phyloP scores from a whole-genome alignment of 1,284 basidiomycete species.

The Polyporus tsugae region DNA sequence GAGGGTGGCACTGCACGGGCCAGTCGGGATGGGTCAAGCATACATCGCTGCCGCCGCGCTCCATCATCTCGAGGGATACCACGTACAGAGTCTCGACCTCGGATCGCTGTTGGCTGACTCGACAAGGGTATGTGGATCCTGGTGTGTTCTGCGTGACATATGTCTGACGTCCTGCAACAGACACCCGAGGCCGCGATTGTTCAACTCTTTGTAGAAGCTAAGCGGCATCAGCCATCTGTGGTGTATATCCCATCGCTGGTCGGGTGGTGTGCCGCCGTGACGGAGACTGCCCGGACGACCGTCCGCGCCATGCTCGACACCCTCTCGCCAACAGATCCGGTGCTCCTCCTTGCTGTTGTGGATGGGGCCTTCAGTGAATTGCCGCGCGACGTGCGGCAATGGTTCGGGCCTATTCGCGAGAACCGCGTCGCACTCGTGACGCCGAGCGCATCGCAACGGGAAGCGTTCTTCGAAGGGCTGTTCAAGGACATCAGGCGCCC shows the following conservation, averaged over 20 bases:
- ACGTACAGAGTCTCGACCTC: conserved; percentile 93
- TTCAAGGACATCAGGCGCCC: conserved; percentile 74
- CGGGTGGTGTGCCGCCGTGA: conserved; percentile 88
- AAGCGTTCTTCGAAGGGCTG: conserved; percentile 81
- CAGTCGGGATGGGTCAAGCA: conserved; percentile 88
- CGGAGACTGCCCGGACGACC: conserved; percentile 86
- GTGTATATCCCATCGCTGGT: conserved; percentile 93
- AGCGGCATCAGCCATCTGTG: conserved; percentile 95
- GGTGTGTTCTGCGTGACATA: background rate
- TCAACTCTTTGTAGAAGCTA: conserved; percentile 97
- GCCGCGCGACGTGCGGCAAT: conserved; percentile 85
- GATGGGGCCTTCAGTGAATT: conserved; percentile 80
- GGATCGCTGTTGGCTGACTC: conserved; percentile 92
- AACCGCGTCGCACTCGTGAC: conserved; percentile 73
- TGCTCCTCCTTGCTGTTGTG: conserved; percentile 89
- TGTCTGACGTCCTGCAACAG: conserved; percentile 46
- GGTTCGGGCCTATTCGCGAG: conserved; percentile 89
- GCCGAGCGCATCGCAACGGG: conserved; percentile 68
- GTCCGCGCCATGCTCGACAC: conserved; percentile 92
- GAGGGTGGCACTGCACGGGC: conserved; percentile 86
- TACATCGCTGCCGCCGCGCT: conserved; percentile 92
- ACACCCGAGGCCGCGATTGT: conserved; percentile 93
- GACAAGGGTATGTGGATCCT: conserved; percentile 68
- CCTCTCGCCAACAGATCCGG: conserved; percentile 89
- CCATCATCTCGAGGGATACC: conserved; percentile 95